Base-by-base conservation (phyloP, 352 stramenopile genomes). In the Aphanomyces euteiches region DNA sequence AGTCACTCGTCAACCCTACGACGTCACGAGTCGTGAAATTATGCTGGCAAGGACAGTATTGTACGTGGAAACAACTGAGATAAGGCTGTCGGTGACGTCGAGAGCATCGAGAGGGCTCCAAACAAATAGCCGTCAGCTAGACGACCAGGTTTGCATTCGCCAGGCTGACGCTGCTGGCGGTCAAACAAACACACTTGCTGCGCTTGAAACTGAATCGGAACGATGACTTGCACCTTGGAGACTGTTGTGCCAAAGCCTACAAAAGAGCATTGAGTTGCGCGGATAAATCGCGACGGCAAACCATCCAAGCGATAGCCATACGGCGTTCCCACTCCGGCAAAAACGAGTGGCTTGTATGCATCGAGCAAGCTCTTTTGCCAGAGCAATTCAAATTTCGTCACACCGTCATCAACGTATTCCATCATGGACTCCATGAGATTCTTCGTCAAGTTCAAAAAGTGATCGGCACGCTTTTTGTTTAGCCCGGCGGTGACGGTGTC, bases 341-440 rank as follows among this genome's bases (percentile, higher is more conserved):
- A 95, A 0, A 81, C 75, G 12, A 95, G 80, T 1, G 87, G 87
- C 63, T 90, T 85, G 79, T 92, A 90, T 37, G 86, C 78, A 6
- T 95, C 84, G 10, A 93, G 70, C 57, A 95, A 66, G 58, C 85
- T 92, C 72, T 90, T 89, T 45, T 90, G 85, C 87, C 87, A 95
- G 72, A 95, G 87, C 28, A 93, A 66, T 34, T 93, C 84, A 61
- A 88, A 91, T 7, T 84, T 85, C 66, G 91, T 85, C 7, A 95
- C 69, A 4, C 87, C 85, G 65, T 92, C 79, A 66, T 94, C 84
- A 5, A 92, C 86, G 56, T 88, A 92, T 67, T 94, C 86, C 34
- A 80, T 91, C 79, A 94, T 82, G 68, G 90, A 81, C 43, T 80
- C 79, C 67, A 94, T 94, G 84, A 94, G 90, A 64, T 91, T 90